Base-by-base conservation (phyloP, 2,329 filamentous ascomycete species). In the Hawksworthiomyces lignivorus region DNA sequence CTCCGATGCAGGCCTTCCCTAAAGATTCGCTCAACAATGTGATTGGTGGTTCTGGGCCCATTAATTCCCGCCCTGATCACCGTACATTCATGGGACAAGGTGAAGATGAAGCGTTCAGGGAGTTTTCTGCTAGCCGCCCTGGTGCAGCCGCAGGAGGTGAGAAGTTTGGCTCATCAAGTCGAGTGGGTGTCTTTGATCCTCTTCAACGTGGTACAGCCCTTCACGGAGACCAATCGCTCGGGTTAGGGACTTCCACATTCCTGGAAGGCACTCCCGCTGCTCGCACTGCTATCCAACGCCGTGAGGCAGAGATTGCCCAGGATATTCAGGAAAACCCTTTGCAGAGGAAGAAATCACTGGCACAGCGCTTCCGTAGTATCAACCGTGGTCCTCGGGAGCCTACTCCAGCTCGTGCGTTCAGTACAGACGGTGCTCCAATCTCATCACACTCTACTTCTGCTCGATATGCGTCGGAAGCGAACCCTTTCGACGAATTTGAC, bases 1-100 rank as follows among this genome's bases (percentile, higher is more conserved):
- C 92, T 7, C 92, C 92, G 1, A 96, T 98, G 87, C 82, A 94
- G 60, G 92, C 92, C 2, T 98, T 97, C 63, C 87, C 92, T 18
- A 86, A 87, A 55, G 87, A 85, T 54, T 96, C 88, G 2, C 75
- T 85, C 47, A 98, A 98, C 69, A 97, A 95, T 69, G 82, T 82
- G 1, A 67, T 98, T 11, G 90, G 90, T 43, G 92, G 92, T 11
- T 72, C 87, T 12, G 92, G 90, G 2, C 90, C 92, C 2, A 63
- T 94, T 39, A 90, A 94, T 56, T 72, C 73, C 39, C 80, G 83
- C 46, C 80, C 92, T 20, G 87, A 97, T 57, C 81, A 96, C 53
- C 81, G 86, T 43, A 76, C 82, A n/a, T 88, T 96, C 62, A 81
- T 96, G 69, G 92, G 92, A 36, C 66, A 75, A 27, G 75, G 78